Evolutionary conservation across 805 yeast species (phyloP).

Genomic region (Candida oleophila): DNA sequence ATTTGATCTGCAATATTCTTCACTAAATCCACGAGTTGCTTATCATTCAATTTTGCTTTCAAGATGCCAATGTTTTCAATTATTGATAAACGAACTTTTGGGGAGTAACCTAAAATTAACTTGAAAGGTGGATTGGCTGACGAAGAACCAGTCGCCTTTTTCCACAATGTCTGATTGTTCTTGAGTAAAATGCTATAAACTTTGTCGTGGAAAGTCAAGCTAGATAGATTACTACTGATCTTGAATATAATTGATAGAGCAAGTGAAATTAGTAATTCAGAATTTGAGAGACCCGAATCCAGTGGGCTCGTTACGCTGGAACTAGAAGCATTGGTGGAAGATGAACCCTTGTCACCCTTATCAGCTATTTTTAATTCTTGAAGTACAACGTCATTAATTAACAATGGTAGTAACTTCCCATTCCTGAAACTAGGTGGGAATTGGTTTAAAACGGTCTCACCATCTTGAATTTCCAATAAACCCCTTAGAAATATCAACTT

Average conservation of each 20-base stretch:
- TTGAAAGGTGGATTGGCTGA: slow-evolving; percentile 11
- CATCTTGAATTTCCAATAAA: slow-evolving; percentile 36
- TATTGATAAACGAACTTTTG: slow-evolving; percentile 28
- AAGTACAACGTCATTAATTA: slow-evolving; percentile 47
- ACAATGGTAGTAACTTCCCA: slow-evolving; percentile 72
- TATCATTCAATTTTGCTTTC: slow-evolving; percentile 47
- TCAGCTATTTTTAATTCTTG: slow-evolving; percentile 30
- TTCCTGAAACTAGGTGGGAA: slow-evolving; percentile 49
- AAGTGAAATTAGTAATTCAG: slow-evolving; percentile 41
- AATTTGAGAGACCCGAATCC: slow-evolving; percentile 14
- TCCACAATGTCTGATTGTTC: slow-evolving; percentile 15
- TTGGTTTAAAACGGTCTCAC: slow-evolving; percentile 22
- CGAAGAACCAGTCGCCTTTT: slow-evolving; percentile 7
- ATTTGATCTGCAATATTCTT: slow-evolving; percentile 43
- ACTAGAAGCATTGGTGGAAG: neutral
- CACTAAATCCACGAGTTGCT: slow-evolving; percentile 49
- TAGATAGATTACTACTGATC: slow-evolving; percentile 68
- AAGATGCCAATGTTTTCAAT: slow-evolving; percentile 49
- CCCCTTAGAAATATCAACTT: slow-evolving; percentile 68
- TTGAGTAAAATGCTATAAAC: slow-evolving; percentile 48
- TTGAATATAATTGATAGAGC: slow-evolving; percentile 56
- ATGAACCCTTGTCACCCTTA: neutral
- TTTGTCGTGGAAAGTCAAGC: slow-evolving; percentile 72
- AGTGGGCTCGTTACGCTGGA: slow-evolving; percentile 13
- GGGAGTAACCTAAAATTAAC: slow-evolving; percentile 31